Conservation (phyloP, 129 eudicot species). For the Chrysanthemum lavandulifolium region DNA sequence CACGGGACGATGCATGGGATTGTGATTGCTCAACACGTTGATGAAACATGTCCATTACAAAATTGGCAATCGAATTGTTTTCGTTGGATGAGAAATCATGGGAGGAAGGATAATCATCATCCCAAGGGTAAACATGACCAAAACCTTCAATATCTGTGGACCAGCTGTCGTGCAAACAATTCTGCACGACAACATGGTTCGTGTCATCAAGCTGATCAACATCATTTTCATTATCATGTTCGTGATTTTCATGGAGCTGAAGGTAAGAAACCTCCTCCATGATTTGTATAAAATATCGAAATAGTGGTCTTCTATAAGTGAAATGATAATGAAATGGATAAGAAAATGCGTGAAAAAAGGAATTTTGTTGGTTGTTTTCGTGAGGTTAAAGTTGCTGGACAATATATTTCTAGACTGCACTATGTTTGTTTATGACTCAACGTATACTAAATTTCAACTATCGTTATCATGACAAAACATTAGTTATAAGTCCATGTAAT, state of each 20-base stretch:
- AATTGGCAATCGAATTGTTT: slow-evolving; percentile 29
- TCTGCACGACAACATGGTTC: too few species aligned
- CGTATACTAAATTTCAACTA: too few species aligned
- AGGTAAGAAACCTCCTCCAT: slow-evolving; percentile 57
- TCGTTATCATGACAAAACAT: too few species aligned
- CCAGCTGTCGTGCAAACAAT: too few species aligned
- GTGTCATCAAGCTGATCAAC: too few species aligned
- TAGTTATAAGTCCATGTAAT: too few species aligned
- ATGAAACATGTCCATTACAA: slow-evolving; percentile 46
- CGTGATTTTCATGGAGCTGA: slow-evolving; percentile 35
- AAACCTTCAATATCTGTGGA: too few species aligned
- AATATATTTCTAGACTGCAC: background rate
- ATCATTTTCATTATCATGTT: slow-evolving; percentile 5
- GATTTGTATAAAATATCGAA: slow-evolving; percentile 18
- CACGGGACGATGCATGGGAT: background rate
- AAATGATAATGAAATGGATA: background rate
- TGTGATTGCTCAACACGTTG: slow-evolving; percentile 49
- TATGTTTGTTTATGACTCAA: background rate
- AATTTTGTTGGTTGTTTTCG: slow-evolving; percentile 12
- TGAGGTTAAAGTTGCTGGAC: slow-evolving; percentile 4
- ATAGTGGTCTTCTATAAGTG: slow-evolving; percentile 7
- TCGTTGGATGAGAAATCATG: too few species aligned
- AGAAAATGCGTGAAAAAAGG: slow-evolving; percentile 19
- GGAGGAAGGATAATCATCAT: too few species aligned
- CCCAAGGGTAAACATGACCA: too few species aligned